These are phyloP conservation scores for Trichoderma orchidacearum DNA, from an alignment of 495 filamentous ascomycete genomes.

Conservation along the genomic window DNA sequence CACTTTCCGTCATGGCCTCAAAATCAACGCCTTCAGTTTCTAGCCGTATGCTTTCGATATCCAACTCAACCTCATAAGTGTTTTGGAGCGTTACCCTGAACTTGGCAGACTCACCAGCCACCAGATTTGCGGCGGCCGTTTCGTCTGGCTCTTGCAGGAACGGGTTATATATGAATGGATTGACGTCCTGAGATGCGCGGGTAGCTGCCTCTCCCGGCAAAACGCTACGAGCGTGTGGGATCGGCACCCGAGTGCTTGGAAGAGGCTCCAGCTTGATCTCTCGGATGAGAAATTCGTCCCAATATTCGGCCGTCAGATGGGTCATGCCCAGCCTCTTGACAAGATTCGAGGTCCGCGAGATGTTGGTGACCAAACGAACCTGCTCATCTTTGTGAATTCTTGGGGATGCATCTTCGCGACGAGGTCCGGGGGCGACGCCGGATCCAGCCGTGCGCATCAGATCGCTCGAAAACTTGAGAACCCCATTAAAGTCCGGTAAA, in stretches of 20 bases:
- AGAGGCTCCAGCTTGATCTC: slow-evolving; percentile 53
- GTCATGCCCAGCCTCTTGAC: slow-evolving; percentile 58
- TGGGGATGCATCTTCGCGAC: slow-evolving; percentile 45
- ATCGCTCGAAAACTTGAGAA: slow-evolving; percentile 73
- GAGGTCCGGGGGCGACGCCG: slow-evolving; percentile 56
- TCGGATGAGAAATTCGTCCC: slow-evolving; percentile 89
- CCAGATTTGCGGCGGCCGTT: slow-evolving; percentile 47
- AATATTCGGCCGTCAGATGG: slow-evolving; percentile 68
- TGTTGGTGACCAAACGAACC: slow-evolving; percentile 62
- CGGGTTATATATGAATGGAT: slow-evolving; percentile 88
- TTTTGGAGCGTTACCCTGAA: slow-evolving; percentile 84
- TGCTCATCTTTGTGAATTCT: slow-evolving; percentile 72
- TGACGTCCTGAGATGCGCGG: slow-evolving; percentile 43
- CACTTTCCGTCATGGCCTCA: slow-evolving; percentile 46
- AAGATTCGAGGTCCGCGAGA: slow-evolving; percentile 66
- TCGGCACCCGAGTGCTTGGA: slow-evolving; percentile 38
- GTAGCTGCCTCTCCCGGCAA: slow-evolving; percentile 46
- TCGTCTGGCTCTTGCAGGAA: slow-evolving; percentile 56
- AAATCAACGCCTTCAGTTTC: slow-evolving; percentile 59
- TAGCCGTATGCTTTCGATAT: slow-evolving; percentile 69
- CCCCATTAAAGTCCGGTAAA: slow-evolving; percentile 78
- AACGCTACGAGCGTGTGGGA: slow-evolving; percentile 57
- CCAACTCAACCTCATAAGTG: slow-evolving; percentile 82
- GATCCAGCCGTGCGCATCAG: slow-evolving; percentile 70
- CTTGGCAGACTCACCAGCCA: slow-evolving; percentile 59